Base-by-base conservation (phyloP, 1,284 basidiomycete species). In the Erythrobasidium hasegawianum region DNA sequence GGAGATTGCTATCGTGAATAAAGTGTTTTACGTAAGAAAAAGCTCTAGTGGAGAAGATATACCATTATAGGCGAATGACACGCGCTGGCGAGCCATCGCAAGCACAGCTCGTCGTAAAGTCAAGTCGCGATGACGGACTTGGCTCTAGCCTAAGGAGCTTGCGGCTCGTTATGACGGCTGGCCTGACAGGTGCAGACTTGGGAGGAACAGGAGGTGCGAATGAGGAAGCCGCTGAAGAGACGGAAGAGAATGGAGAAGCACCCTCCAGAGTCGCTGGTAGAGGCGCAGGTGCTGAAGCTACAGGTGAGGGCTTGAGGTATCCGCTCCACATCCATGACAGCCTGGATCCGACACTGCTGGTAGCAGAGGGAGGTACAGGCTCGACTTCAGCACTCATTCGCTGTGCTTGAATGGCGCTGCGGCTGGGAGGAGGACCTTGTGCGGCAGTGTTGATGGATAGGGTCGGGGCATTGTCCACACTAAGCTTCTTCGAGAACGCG, bases 251-350 rank as follows among this genome's bases (percentile, higher is more conserved):
- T 14, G 61, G 22, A 39, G 38, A 43, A 22, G 56, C 39, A 14
- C 43, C 22, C 8, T 47, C 43, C 8, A 47, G 4, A 24, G 43
- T 24, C 43, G 38, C 33, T 40, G 16, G 11, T 40, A 27, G 9
- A 4, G 56, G 41, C 14, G 22, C 27, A 18, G n/a, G 27, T 7
- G 54, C 38, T 39, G 62, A 56, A 22, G 54, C 43, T 38, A 47
- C 55, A 27, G 55, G 62, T 8, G 56, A 26, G 9, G 41, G 22
- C 54, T 29, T 57, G 38, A 57, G 57, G 18, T 58, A 65, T 20
- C 49, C 53, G 56, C 62, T 52, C 62, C 62, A 65, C 43, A 65
- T 14, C 50, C 56, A 41, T 5, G 55, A 58, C 11, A 65, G 45
- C 39, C 62, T 33, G 11, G 62, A 65, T 8, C 55, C 56, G 29